Conservation (phyloP, 192 early-diverging fungal genomes). For the Linnemannia zychae region DNA sequence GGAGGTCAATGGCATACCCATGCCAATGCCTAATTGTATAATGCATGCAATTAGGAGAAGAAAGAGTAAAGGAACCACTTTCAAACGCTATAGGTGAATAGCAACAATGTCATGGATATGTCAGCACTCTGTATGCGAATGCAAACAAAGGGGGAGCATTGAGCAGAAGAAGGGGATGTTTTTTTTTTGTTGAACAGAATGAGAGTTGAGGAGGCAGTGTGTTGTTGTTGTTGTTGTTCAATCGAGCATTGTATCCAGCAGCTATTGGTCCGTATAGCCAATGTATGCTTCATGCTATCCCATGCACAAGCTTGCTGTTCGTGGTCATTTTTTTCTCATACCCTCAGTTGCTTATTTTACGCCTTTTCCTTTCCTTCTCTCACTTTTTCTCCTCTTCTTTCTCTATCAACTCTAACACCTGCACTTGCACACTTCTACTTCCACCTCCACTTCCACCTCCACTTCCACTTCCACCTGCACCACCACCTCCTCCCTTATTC, state of each 20-base stretch:
- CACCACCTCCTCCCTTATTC: not conserved
- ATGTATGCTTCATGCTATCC: too few relatives aligned
- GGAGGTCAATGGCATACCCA: too few relatives aligned
- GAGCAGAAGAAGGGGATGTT: not conserved
- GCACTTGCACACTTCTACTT: not conserved
- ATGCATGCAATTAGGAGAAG: too few relatives aligned
- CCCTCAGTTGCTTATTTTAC: not conserved
- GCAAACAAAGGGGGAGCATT: not conserved
- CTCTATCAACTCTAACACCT: not conserved
- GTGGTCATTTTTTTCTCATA: too few relatives aligned
- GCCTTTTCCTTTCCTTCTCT: not conserved
- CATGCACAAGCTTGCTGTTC: too few relatives aligned
- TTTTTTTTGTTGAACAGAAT: too few relatives aligned
- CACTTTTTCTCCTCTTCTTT: not conserved
- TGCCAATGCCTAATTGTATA: too few relatives aligned
- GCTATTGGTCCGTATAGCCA: too few relatives aligned
- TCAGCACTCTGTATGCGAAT: not conserved
- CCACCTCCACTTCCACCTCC: not conserved
- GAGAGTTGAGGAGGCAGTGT: too few relatives aligned
- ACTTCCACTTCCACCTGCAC: not conserved
- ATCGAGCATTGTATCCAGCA: not conserved
- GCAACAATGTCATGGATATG: not conserved
- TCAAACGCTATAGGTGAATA: not conserved
- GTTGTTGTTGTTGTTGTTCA: not conserved
- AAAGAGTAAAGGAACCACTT: too few relatives aligned